phyloP scores from a whole-genome alignment of 139 green algal genomes.

The Coccomyxa sp. region DNA sequence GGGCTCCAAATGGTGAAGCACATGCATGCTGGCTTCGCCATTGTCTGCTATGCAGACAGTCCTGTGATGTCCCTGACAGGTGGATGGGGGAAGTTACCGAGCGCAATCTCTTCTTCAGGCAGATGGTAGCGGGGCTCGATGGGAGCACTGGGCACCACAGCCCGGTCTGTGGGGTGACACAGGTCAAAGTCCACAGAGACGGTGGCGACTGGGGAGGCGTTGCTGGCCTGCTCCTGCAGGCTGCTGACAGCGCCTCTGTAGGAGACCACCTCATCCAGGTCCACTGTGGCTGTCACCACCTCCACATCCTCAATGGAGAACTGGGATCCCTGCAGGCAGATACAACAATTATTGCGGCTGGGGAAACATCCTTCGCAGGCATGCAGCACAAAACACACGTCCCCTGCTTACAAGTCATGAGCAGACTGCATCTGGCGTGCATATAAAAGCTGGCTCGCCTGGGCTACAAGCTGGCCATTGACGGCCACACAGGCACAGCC shows the following conservation, averaged over 20 bases:
- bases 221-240: conserved; percentile 72
- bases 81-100: conserved; percentile 37
- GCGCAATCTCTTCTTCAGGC: conserved; percentile 91
- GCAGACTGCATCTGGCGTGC: not conserved
- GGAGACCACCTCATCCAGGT: conserved; percentile 86
- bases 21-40: too few species aligned
- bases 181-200: conserved; percentile 57
- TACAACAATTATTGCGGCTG: not conserved
- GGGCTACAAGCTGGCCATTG: conserved; percentile 88
- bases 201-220: conserved; percentile 19
- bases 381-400: not conserved
- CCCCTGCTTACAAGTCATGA: not conserved
- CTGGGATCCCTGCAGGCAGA: conserved; percentile 49
- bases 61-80: too few species aligned
- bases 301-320: conserved; percentile 76
- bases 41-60: too few species aligned
- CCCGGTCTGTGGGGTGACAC: conserved; percentile 12
- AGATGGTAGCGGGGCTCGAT: conserved; percentile 26
- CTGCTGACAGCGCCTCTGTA: conserved; percentile 67
- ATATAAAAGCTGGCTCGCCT: too few species aligned
- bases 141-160: conserved; percentile 20
- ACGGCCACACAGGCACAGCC: conserved; percentile 81
- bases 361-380: not conserved
- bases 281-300: conserved; percentile 82
- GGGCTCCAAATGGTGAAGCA: too few species aligned